Evolutionary conservation across 257 asterid genomes (phyloP).

Genomic region (Solanum dulcamara): DNA sequence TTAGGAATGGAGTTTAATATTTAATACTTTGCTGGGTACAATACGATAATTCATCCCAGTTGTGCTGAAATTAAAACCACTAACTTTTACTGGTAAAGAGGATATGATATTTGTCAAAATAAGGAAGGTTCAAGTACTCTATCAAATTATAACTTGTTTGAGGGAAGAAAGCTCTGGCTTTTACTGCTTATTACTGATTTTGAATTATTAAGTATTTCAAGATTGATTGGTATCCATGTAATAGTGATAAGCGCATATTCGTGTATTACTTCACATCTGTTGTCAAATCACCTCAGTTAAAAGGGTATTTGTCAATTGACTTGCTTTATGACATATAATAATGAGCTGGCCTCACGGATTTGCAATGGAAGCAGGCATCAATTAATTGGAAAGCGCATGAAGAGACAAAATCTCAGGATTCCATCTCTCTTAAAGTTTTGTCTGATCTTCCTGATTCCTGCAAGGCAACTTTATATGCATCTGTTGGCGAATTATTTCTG

Average conservation of each 20-base stretch:
- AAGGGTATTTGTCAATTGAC: not conserved
- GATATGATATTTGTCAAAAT: not conserved
- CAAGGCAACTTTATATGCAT: slow-evolving; percentile 43
- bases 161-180: not conserved
- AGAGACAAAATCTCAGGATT: slow-evolving; percentile 34
- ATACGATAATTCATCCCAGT: not conserved
- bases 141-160: not conserved
- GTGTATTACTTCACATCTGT: not conserved
- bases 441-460: slow-evolving; percentile 22
- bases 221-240: not conserved
- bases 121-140: not conserved
- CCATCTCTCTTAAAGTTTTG: slow-evolving; percentile 38
- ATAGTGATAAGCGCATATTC: not conserved
- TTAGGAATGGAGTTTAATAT: not conserved
- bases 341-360: not conserved
- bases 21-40: not conserved
- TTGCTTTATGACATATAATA: not conserved
- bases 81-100: not conserved
- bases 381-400: slow-evolving; percentile 55
- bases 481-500: slow-evolving; percentile 56
- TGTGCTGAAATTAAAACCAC: not conserved
- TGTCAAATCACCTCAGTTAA: not conserved
- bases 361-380: slow-evolving; percentile 22
- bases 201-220: not conserved
- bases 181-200: not conserved